phyloP scores from a whole-genome alignment of 331 rosid genomes.

The Acacia pycnantha region DNA sequence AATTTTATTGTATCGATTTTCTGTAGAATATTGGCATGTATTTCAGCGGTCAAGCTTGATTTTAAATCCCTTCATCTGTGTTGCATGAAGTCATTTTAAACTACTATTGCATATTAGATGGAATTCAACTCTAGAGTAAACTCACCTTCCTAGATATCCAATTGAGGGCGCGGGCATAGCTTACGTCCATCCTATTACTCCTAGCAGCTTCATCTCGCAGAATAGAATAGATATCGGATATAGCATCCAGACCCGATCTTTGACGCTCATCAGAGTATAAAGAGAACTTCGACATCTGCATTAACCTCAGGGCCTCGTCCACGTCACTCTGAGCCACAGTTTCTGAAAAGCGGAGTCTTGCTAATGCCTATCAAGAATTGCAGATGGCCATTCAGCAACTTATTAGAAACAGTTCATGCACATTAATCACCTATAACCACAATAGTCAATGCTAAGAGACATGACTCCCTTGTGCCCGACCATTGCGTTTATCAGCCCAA shows the following conservation, averaged over 20 bases:
- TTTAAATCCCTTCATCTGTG: neutral
- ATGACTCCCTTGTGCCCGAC: conserved; percentile 5
- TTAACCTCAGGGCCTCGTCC: conserved; percentile 91
- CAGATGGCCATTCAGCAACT: conserved; percentile 1
- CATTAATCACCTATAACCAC: neutral
- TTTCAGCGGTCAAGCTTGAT: too few species aligned
- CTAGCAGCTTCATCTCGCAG: conserved; percentile 92
- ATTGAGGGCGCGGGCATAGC: conserved; percentile 88
- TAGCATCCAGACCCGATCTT: conserved; percentile 90
- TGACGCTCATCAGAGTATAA: conserved; percentile 94
- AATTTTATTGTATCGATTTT: neutral
- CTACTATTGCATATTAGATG: conserved; percentile 3
- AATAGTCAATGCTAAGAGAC: neutral
- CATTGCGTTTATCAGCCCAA: neutral
- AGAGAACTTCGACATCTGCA: conserved; percentile 99
- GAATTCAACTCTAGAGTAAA: conserved; percentile 20
- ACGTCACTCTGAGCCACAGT: conserved; percentile 95
- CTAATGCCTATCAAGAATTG: conserved; percentile 65
- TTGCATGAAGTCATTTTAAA: neutral
- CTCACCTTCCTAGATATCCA: conserved; percentile 97
- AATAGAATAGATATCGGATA: conserved; percentile 92
- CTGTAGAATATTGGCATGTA: neutral
- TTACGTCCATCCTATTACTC: conserved; percentile 68
- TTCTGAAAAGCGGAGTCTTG: conserved; percentile 86
- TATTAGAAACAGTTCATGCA: neutral